Conservation (phyloP, 495 filamentous ascomycete genomes). For the Hypoxylon perforatum region DNA sequence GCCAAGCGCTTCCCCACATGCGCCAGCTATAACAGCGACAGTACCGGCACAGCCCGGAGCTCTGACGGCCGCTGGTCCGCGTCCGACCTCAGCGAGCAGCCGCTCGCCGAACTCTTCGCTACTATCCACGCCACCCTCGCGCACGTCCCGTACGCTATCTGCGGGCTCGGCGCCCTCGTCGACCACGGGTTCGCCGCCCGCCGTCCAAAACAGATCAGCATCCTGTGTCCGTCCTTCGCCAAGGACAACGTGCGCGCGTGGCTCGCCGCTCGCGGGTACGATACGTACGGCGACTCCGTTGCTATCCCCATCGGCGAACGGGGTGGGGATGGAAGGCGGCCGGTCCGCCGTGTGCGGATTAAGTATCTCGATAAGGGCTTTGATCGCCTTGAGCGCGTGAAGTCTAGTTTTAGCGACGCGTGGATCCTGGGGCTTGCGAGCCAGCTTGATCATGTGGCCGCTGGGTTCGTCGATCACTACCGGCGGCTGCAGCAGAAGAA, state of each 20-base stretch:
- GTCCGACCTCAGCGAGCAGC: not conserved
- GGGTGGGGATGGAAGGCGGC: not conserved
- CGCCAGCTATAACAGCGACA: not conserved
- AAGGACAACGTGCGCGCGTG: slow-evolving; percentile 45
- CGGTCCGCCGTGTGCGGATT: slow-evolving; percentile 34
- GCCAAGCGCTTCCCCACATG: slow-evolving; percentile 2
- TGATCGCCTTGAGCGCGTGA: slow-evolving; percentile 30
- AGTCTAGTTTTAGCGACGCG: slow-evolving; percentile 20
- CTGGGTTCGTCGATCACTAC: slow-evolving; percentile 29
- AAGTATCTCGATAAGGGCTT: slow-evolving; percentile 44
- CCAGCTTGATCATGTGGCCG: slow-evolving; percentile 40
- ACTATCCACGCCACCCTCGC: slow-evolving; percentile 43
- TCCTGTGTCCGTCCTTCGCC: slow-evolving; percentile 47
- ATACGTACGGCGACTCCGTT: slow-evolving; percentile 27
- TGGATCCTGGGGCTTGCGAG: slow-evolving; percentile 37
- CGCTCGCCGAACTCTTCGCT: slow-evolving; percentile 46
- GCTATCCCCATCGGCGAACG: slow-evolving; percentile 28
- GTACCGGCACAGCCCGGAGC: not conserved
- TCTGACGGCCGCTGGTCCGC: slow-evolving; percentile 22
- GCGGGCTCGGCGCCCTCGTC: slow-evolving; percentile 50
- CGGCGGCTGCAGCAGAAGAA: not conserved
- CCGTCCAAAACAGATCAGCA: slow-evolving; percentile 34
- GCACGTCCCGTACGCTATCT: slow-evolving; percentile 54
- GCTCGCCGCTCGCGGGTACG: slow-evolving; percentile 40
- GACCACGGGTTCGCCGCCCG: slow-evolving; percentile 48